Percentiles rank a stretch among this genome's conserved stretches.
Evolutionary conservation across 2,329 filamentous ascomycete genomes (phyloP).

Genomic region (Calonectria naviculata): DNA sequence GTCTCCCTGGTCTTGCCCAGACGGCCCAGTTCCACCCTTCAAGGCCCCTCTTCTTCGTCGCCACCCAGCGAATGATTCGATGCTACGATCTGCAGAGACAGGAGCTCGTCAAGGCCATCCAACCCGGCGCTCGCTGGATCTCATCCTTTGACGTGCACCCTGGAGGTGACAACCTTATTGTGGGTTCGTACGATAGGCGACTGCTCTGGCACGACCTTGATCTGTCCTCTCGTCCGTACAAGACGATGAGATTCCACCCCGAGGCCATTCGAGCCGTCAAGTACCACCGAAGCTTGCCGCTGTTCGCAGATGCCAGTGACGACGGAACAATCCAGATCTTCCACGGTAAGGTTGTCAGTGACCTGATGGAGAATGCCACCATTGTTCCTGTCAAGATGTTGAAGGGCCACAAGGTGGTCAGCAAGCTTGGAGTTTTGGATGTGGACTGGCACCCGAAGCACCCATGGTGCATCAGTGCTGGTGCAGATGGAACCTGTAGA

Average conservation of each 20-base stretch:
- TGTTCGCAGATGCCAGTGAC: slow-evolving; percentile 96
- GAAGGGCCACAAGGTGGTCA: slow-evolving; percentile 87
- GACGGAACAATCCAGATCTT: slow-evolving; percentile 96
- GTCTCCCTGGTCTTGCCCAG: slow-evolving; percentile 79
- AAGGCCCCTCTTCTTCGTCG: slow-evolving; percentile 93
- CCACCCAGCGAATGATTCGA: slow-evolving; percentile 91
- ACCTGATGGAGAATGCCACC: slow-evolving; percentile 95
- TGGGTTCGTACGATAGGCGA: slow-evolving; percentile 93
- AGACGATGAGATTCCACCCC: slow-evolving; percentile 93
- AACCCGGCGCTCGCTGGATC: slow-evolving; percentile 94
- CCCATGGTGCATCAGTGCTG: slow-evolving; percentile 94
- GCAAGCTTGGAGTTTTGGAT: slow-evolving; percentile 89
- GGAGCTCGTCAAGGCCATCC: slow-evolving; percentile 90
- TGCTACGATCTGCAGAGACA: slow-evolving; percentile 94
- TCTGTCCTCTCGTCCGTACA: slow-evolving; percentile 89
- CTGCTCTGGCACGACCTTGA: slow-evolving; percentile 98
- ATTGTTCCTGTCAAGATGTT: slow-evolving; percentile 97
- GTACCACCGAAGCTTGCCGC: slow-evolving; percentile 84
- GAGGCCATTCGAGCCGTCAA: slow-evolving; percentile 91
- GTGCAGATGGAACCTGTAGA: slow-evolving; percentile 91
- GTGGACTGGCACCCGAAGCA: slow-evolving; percentile 96
- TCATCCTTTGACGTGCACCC: slow-evolving; percentile 94
- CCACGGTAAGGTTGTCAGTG: slow-evolving; percentile 94
- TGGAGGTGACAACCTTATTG: slow-evolving; percentile 92
- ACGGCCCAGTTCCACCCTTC: slow-evolving; percentile 95